Conservation (phyloP, 495 filamentous ascomycete species). For the Aspergillus bridgeri region DNA sequence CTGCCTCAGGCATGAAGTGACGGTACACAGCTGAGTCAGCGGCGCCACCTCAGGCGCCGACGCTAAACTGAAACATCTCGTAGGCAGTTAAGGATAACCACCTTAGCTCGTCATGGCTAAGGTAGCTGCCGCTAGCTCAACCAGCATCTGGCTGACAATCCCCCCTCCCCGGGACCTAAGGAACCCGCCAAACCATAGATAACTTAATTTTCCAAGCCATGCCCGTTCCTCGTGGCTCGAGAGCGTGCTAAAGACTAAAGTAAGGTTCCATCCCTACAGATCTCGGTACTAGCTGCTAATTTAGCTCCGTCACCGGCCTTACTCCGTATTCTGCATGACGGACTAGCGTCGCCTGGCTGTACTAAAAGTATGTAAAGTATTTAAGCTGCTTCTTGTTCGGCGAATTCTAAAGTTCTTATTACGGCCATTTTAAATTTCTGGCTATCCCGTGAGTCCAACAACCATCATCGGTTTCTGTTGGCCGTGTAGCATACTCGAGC, state of each 20-base stretch:
- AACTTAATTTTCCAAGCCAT: constrained; percentile 9
- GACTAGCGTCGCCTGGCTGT: constrained; percentile 1
- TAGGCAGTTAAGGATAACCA: too few species aligned
- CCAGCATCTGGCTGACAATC: constrained; percentile 6
- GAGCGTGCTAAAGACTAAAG: not conserved
- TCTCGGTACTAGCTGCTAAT: constrained; percentile 4
- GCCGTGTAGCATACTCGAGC: too few species aligned
- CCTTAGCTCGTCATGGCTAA: constrained; percentile 3
- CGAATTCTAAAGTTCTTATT: not conserved
- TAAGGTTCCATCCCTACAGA: constrained; percentile 14
- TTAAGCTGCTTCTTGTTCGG: not conserved
- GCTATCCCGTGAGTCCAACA: too few species aligned
- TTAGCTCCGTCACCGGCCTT: constrained; percentile 2
- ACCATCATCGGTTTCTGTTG: too few species aligned
- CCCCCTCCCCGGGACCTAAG: constrained; percentile 6
- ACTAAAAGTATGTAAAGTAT: not conserved
- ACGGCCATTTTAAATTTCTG: not conserved
- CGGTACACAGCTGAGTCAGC: not conserved
- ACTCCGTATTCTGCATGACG: constrained; percentile 6
- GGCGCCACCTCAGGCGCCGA: too few species aligned
- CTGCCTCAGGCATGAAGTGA: constrained; percentile 2
- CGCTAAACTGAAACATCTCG: not conserved
- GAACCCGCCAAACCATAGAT: constrained; percentile 17
- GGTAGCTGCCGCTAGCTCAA: constrained; percentile 13
- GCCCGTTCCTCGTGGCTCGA: constrained; percentile 4